Evolutionary conservation across 805 yeast genomes (phyloP).

Genomic region (Candida tammaniensis): DNA sequence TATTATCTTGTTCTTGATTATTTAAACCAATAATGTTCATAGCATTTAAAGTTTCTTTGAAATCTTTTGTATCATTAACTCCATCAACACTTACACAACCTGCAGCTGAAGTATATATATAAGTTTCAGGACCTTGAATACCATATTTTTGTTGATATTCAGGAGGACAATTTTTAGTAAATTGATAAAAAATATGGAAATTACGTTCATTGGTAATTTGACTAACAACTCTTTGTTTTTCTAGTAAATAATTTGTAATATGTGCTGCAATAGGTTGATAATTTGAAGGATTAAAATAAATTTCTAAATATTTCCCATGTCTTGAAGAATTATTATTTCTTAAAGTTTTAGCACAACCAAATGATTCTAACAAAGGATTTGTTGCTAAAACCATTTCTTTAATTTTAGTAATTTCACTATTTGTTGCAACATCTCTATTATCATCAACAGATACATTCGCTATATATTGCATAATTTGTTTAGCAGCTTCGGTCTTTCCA

Average conservation of each 20-base stretch:
- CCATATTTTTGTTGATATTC: constrained; percentile 82
- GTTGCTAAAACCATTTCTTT: constrained; percentile 98
- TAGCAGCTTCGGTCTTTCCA: constrained; percentile 97
- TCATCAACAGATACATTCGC: constrained; percentile 79
- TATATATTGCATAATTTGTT: constrained; percentile 95
- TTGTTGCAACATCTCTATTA: constrained; percentile 29
- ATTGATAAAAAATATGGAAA: constrained; percentile 95
- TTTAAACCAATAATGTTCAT: constrained; percentile 84
- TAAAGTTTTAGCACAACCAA: constrained; percentile 91
- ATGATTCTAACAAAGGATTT: constrained; percentile 85
- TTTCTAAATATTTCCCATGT: constrained; percentile 92
- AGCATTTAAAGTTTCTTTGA: constrained; percentile 75
- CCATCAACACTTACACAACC: constrained; percentile 85
- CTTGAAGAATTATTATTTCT: constrained; percentile 88
- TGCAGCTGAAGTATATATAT: constrained; percentile 82
- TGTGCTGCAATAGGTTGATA: constrained; percentile 94
- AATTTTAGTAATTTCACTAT: constrained; percentile 65
- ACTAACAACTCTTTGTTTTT: constrained; percentile 95
- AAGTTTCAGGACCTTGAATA: constrained; percentile 90
- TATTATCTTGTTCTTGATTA: constrained; percentile 83
- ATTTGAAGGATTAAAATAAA: constrained; percentile 66
- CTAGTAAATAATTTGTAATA: constrained; percentile 90
- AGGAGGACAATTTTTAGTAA: constrained; percentile 86
- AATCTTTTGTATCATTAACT: constrained; percentile 80
- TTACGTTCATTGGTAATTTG: constrained; percentile 91